A percentile compares a stretch with the other conserved stretches of the same genome.
These are phyloP conservation scores for Mortierella sp. DNA, from an alignment of 371 early-diverging fungal species.

Conservation along the genomic window DNA sequence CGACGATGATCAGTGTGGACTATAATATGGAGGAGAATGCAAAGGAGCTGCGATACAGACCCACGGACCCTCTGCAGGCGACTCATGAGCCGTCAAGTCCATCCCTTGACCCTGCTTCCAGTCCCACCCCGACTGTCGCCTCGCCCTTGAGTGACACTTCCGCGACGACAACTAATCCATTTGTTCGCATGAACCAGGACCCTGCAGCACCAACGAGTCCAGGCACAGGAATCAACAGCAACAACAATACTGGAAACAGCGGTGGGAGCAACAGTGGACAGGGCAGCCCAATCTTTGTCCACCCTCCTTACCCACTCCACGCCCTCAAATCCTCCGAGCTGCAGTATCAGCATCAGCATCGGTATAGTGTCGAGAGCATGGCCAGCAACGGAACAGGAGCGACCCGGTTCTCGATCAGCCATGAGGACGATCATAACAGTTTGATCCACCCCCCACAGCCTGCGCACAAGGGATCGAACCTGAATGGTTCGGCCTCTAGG, in stretches of 20 bases:
- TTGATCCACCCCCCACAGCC: slow-evolving; percentile 11
- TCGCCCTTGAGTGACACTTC: neutral
- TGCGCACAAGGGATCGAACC: neutral
- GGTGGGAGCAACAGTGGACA: neutral
- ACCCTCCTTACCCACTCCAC: slow-evolving; percentile 19
- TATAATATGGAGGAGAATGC: slow-evolving; percentile 26
- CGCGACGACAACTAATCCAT: slow-evolving; percentile 11
- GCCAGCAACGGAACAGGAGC: slow-evolving; percentile 44
- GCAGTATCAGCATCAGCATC: neutral
- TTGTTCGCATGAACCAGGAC: slow-evolving; percentile 1
- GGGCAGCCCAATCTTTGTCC: neutral
- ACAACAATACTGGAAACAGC: neutral
- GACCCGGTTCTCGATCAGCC: slow-evolving; percentile 30
- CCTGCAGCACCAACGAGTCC: neutral
- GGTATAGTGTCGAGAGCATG: slow-evolving; percentile 46
- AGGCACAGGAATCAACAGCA: neutral
- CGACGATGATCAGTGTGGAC: slow-evolving; percentile 50
- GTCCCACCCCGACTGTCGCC: neutral
- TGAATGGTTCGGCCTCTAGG: neutral
- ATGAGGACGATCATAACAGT: slow-evolving; percentile 29
- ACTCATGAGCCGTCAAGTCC: slow-evolving; percentile 5
- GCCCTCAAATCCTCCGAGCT: slow-evolving; percentile 12
- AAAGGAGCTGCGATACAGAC: slow-evolving; percentile 42
- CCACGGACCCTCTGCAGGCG: slow-evolving; percentile 3
- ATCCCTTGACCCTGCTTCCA: neutral